phyloP scores from a whole-genome alignment of 2,329 filamentous ascomycete genomes.

The Neofusicoccum ribis region DNA sequence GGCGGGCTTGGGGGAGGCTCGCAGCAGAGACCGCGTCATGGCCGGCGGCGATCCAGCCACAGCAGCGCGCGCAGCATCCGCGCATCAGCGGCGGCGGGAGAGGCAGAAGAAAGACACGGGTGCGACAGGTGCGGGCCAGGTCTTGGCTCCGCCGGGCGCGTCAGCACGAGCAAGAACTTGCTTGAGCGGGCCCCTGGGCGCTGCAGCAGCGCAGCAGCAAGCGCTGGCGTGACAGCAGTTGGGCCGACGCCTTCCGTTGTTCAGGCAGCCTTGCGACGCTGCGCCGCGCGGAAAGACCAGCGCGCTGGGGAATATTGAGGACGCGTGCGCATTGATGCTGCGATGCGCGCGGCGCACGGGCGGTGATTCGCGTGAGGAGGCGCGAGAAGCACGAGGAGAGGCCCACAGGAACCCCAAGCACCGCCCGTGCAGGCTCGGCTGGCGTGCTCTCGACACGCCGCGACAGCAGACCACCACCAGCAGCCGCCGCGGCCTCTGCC shows the following conservation, averaged over 20 bases:
- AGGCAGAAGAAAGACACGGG: neutral
- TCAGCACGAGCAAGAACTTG: too few species aligned
- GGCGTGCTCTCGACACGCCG: neutral
- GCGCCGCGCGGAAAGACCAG: neutral
- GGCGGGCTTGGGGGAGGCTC: neutral
- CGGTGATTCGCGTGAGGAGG: constrained; percentile 7
- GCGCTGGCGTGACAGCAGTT: constrained; percentile 2
- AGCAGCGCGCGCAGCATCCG: too few species aligned
- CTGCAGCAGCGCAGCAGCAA: neutral
- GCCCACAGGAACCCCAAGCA: neutral
- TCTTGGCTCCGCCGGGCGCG: neutral
- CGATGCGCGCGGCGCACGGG: neutral
- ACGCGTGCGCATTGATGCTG: neutral
- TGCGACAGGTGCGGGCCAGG: neutral
- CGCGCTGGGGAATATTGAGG: neutral
- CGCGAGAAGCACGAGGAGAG: constrained; percentile 1
- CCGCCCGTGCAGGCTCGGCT: neutral
- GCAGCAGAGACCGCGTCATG: neutral
- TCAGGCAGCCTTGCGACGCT: neutral
- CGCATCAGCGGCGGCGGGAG: too few species aligned
- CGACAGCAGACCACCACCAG: neutral
- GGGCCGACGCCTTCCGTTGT: neutral
- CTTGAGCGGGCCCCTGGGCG: neutral
- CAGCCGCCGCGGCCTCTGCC: neutral
- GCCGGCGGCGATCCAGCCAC: neutral